Conservation (phyloP, 2,329 filamentous ascomycete genomes). For the Trichoderma aggressivum region DNA sequence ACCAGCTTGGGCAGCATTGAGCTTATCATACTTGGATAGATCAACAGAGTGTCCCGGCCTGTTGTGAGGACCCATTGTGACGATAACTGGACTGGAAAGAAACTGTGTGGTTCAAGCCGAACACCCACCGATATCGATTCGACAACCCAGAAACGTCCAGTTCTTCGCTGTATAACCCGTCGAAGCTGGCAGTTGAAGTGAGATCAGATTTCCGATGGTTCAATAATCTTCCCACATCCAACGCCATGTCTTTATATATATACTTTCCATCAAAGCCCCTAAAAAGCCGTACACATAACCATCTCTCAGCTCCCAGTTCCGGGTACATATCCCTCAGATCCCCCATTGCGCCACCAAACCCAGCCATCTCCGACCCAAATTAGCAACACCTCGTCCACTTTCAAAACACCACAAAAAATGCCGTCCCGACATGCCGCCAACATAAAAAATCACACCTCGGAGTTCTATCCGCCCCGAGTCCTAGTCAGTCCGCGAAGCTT, state of each 20-base stretch:
- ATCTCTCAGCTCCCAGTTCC: not conserved
- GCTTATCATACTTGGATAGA: constrained; percentile 19
- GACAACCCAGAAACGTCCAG: not conserved
- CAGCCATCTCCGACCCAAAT: not conserved
- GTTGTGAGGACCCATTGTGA: not conserved
- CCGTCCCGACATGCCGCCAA: not conserved
- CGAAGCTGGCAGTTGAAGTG: not conserved
- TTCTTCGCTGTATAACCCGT: not conserved
- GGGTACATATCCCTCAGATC: not conserved
- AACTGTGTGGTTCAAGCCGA: not conserved
- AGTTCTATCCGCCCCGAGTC: not conserved
- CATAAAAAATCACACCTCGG: not conserved
- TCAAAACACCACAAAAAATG: not conserved
- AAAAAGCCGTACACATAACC: not conserved
- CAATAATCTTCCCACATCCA: not conserved
- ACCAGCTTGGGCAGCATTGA: constrained; percentile 28
- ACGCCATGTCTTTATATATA: not conserved
- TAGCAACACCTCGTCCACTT: not conserved
- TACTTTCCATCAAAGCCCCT: not conserved
- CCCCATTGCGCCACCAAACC: not conserved
- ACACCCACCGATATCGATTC: not conserved
- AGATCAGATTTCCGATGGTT: not conserved
- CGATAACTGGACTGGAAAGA: not conserved
- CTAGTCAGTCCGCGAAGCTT: not conserved
- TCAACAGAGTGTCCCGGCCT: not conserved